Evolutionary conservation across 1,284 basidiomycete species (phyloP).

Genomic region (Marasmius tenuissimus): DNA sequence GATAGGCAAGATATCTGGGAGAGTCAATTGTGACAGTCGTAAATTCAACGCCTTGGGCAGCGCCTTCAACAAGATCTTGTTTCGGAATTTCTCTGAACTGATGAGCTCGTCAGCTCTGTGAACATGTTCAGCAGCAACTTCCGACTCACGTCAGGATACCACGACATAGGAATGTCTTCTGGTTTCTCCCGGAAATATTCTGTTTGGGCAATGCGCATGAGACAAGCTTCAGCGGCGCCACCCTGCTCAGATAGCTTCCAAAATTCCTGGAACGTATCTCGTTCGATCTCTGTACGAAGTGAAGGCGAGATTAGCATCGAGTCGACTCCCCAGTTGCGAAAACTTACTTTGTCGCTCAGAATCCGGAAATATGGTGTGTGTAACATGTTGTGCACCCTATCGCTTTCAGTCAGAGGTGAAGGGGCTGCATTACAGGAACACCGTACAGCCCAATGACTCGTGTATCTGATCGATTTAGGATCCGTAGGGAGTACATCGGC

Average conservation of each 20-base stretch:
- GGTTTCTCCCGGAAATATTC: conserved; percentile 53
- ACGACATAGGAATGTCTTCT: conserved; percentile 44
- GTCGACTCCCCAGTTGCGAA: not conserved
- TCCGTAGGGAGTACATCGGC: conserved; percentile 62
- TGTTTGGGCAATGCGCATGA: conserved; percentile 58
- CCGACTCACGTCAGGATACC: conserved; percentile 60
- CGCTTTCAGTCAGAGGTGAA: not conserved
- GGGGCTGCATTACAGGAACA: too few species aligned
- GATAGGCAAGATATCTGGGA: conserved; percentile 67
- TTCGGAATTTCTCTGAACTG: conserved; percentile 1
- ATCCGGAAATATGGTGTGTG: conserved; percentile 47
- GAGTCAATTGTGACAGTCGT: conserved; percentile 49
- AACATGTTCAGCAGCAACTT: not conserved
- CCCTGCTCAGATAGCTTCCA: conserved; percentile 66
- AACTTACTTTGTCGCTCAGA: conserved; percentile 47
- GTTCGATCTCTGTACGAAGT: conserved; percentile 54
- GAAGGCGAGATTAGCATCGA: not conserved
- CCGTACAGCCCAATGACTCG: conserved; percentile 70
- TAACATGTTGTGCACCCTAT: conserved; percentile 70
- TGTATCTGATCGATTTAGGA: conserved; percentile 54
- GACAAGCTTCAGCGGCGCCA: conserved; percentile 50
- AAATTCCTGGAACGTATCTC: conserved; percentile 55
- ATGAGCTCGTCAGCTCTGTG: not conserved
- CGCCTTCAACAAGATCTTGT: not conserved
- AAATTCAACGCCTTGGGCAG: conserved; percentile 7